Percentiles rank a stretch among this genome's conserved stretches.
Conservation (phyloP, 2,329 filamentous ascomycete species). For the Chalaropsis thielavioides region DNA sequence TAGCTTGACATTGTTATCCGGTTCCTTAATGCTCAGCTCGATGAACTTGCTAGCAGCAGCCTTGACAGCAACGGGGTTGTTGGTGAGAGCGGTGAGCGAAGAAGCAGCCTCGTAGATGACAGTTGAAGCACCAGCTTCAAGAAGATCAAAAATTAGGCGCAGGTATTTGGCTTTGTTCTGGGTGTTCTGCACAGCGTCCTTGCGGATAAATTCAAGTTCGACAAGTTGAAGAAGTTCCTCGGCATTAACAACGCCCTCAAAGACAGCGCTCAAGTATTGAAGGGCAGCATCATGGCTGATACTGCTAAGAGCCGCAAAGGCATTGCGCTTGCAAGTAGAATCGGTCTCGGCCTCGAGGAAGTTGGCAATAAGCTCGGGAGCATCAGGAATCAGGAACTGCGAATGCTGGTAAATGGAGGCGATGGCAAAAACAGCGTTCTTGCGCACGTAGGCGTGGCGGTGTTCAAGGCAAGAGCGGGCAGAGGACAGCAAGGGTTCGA, state of each 20-base stretch:
- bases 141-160: conserved; percentile 85
- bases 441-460: conserved; percentile 92
- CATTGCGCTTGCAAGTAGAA: conserved; percentile 93
- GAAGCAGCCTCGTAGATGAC: conserved; percentile 97
- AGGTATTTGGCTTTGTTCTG: conserved; percentile 94
- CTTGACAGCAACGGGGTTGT: conserved; percentile 94
- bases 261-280: conserved; percentile 72
- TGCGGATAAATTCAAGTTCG: conserved; percentile 93
- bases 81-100: conserved; percentile 82
- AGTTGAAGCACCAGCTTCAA: conserved; percentile 84
- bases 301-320: conserved; percentile 76
- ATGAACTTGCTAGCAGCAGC: conserved; percentile 93
- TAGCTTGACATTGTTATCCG: conserved; percentile 98
- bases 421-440: conserved; percentile 93
- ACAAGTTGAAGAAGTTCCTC: conserved; percentile 88
- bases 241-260: conserved; percentile 85
- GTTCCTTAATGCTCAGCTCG: conserved; percentile 90
- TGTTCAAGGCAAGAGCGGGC: conserved; percentile 87
- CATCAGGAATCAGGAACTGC: conserved; percentile 84
- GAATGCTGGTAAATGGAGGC: conserved; percentile 86
- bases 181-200: conserved; percentile 86
- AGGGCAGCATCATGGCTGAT: conserved; percentile 91
- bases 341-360: conserved; percentile 89
- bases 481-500: conserved; percentile 88
- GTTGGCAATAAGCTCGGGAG: conserved; percentile 73